A percentile compares a stretch with the other conserved stretches of the same genome.
Conservation (phyloP, 139 green algal genomes). For the Micractinium conductrix region DNA sequence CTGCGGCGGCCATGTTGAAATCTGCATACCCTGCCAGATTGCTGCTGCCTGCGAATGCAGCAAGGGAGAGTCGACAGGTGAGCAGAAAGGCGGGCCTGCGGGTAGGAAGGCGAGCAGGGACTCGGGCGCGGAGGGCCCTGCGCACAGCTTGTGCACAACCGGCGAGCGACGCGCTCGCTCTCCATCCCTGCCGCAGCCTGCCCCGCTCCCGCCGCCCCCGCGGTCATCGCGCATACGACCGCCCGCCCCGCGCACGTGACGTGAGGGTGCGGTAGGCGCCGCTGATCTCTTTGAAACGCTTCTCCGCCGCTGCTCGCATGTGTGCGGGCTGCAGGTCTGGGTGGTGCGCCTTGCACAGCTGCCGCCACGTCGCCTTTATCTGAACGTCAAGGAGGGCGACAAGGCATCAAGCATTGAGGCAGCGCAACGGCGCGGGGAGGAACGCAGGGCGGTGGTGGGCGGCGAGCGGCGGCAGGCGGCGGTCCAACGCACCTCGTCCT, state of each 20-base stretch:
- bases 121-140: too few relatives aligned
- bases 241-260: constrained; percentile 12
- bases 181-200: too few relatives aligned
- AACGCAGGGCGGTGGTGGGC: too few relatives aligned
- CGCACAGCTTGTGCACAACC: too few relatives aligned
- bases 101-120: too few relatives aligned
- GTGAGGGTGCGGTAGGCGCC: constrained; percentile 5
- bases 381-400: too few relatives aligned
- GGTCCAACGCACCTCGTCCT: not conserved
- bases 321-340: constrained; percentile 28
- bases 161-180: too few relatives aligned
- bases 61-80: not conserved
- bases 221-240: too few relatives aligned
- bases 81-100: too few relatives aligned
- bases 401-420: not conserved
- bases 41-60: not conserved
- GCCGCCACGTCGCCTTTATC: constrained; percentile 31
- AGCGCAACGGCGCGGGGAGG: too few relatives aligned
- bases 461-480: too few relatives aligned
- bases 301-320: constrained; percentile 1
- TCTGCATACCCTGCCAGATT: constrained; percentile 7
- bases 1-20: not conserved
- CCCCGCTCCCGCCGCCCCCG: too few relatives aligned
- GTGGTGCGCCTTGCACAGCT: constrained; percentile 30
- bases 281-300: constrained; percentile 22